Evolutionary conservation across 1,284 basidiomycete species (phyloP), one percentile per base, ranked within the genome.

Genomic region (Chondrostereum purpureum): DNA sequence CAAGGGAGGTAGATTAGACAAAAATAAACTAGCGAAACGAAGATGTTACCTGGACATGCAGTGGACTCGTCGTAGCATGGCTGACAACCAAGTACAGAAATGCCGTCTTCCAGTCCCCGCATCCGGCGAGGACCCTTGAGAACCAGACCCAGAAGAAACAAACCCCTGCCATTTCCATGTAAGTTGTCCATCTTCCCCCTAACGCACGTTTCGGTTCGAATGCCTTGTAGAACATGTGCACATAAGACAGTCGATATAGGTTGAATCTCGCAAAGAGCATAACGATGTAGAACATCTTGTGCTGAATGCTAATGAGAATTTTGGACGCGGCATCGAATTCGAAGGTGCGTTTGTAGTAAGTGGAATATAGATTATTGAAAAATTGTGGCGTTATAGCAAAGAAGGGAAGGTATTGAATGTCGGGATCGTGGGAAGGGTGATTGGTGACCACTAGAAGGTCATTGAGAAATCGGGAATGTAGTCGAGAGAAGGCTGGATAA

Each of bases 361-460:
- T 92, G 2, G 91, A 95, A 78, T 89, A 96, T 1, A 98, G 67
- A 17, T 80, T 85, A 39, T 75, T 70, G 61, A 96, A 82, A 68
- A 97, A 99, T 27, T 77, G 76, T 5, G 90, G 83, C 3, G 90
- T 88, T 56, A 97, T 92, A 50, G 94, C 95, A 58, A 99, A 88
- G 72, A 99, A 98, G 17, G 95, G 95, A 40, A 99, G 74, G 64
- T 99, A 94, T 65, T 95, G 84, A 52, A 94, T 94, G 59, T 93
- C 94, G 1, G 92, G 91, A 62, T 98, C 94, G 65, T 99, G 96
- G 48, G 95, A 88, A 3, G 93, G 93, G 58, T 98, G 93, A 59
- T 99, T 99, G 23, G 95, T 91, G 46, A 98, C 92, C 43, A 98
- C 90, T 92, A 52, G 13, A 20, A 45, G 27, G 43, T 34, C 39